A percentile compares a stretch with the other conserved stretches of the same genome.
These are phyloP conservation scores for Citrus mangshanensis DNA, from an alignment of 345 rosid genomes.

Conservation along the genomic window DNA sequence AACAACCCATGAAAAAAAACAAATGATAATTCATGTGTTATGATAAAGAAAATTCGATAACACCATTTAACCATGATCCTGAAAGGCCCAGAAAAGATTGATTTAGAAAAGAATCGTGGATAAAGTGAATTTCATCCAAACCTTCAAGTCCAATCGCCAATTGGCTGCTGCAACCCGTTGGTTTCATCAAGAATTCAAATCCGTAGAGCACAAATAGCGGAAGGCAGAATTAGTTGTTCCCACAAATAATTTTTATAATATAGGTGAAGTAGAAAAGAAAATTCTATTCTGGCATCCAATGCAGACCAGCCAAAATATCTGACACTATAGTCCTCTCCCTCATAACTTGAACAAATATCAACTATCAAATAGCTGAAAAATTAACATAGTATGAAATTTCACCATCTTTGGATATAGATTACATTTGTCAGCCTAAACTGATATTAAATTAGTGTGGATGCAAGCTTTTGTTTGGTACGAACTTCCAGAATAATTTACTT, in stretches of 20 bases:
- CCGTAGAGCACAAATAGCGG: not conserved
- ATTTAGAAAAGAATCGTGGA: not conserved
- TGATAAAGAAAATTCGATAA: not conserved
- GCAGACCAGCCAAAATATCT: not conserved
- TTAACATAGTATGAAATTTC: not conserved
- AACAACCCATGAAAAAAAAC: not conserved
- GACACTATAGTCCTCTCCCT: not conserved
- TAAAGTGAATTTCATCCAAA: not conserved
- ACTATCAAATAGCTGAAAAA: not conserved
- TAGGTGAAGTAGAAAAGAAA: not conserved
- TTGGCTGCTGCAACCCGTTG: not conserved
- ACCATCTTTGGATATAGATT: not conserved
- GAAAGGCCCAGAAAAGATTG: not conserved
- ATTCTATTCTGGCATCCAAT: not conserved
- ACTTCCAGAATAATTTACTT: not conserved
- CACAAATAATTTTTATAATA: not conserved
- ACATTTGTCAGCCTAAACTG: not conserved
- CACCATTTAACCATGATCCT: not conserved
- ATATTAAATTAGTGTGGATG: not conserved
- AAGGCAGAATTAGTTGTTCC: not conserved
- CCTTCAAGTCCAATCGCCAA: not conserved
- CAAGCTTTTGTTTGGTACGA: not conserved
- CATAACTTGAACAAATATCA: not conserved
- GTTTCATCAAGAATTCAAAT: not conserved
- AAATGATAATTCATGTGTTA: not conserved